Evolutionary conservation across 176 grass and related monocot species (phyloP).

Genomic region (Eragrostis nindensis): DNA sequence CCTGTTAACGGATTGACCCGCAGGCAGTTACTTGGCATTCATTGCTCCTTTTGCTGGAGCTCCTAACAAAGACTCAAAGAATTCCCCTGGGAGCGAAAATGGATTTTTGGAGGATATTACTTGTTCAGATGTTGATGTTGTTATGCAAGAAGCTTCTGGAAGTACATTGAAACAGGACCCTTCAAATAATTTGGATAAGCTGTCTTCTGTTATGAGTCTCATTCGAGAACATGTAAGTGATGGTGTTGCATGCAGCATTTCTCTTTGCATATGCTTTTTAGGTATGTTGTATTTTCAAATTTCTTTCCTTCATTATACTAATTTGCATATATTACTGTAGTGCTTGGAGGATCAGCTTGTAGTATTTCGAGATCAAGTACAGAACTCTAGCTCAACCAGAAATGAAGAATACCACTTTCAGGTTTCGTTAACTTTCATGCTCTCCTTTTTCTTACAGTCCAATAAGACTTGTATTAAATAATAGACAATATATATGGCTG

Average conservation of each 20-base stretch:
- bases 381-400: conserved; percentile 37
- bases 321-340: conserved; percentile 41
- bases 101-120: conserved; percentile 75
- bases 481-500: too few species aligned
- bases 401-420: conserved; percentile 66
- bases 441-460: conserved; percentile 24
- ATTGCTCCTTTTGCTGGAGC: conserved; percentile 51
- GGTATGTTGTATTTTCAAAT: not conserved
- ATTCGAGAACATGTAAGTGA: conserved; percentile 73
- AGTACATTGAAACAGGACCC: conserved; percentile 50
- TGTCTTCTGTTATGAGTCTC: conserved; percentile 53
- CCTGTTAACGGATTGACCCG: conserved; percentile 32
- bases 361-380: conserved; percentile 60
- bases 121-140: conserved; percentile 37
- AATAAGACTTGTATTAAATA: too few species aligned
- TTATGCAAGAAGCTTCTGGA: conserved; percentile 51
- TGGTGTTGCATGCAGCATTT: conserved; percentile 37
- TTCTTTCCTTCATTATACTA: conserved; percentile 29
- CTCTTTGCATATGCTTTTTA: conserved; percentile 21
- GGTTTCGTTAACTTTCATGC: conserved; percentile 38
- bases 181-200: conserved; percentile 53
- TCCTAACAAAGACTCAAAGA: conserved; percentile 51
- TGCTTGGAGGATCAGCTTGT: conserved; percentile 67
- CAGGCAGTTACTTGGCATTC: conserved; percentile 78
- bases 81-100: conserved; percentile 61